Base-by-base conservation (phyloP, 2,329 filamentous ascomycete genomes). In the Diaporthe sp. region DNA sequence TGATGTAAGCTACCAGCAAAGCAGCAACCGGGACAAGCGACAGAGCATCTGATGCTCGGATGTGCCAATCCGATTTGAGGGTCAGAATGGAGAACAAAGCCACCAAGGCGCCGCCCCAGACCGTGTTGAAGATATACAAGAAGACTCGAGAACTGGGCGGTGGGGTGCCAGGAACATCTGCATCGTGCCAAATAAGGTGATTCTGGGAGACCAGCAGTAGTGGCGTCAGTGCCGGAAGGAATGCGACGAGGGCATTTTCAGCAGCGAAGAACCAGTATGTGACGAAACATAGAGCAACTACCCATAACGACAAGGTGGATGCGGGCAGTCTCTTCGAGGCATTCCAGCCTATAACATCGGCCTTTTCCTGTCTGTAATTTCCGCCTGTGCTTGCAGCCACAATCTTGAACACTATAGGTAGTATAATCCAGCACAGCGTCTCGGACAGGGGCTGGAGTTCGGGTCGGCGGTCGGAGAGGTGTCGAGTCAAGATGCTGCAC, bases 401-500 rank as follows among this genome's bases (percentile, higher is more conserved):
- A 46, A 28, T 1, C 42, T 55, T 74, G 51, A 68, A 79, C 1
- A 84, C 8, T 7, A 78, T 8, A 0, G 82, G 80, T 28, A 85
- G 42, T 5, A 81, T 15, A 1, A 75, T 44, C 83, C 84, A 85
- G 22, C 81, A 81, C 1, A 84, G n/a, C 1, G 79, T 65, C 73
- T 85, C 84, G 0, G 84, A 85, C 15, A 58, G 75, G 17, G 55
- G 17, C 25, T 74, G 53, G 7, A 84, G 62, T 67, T 84, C 83
- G 1, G 80, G 57, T 39, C 79, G 76, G 10, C 71, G 72, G 0
- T 79, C 72, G 0, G 79, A 74, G 0, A 80, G 53, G 15, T 67
- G 62, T 31, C 80, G 81, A 4, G 75, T 77, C 19, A 82, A 31
- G 0, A 78, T 72, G 17, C 79, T 78, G 61, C 79, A 82, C 0